Evolutionary conservation across 176 grass and related monocot species (phyloP).

Genomic region (Sorghum bicolor): DNA sequence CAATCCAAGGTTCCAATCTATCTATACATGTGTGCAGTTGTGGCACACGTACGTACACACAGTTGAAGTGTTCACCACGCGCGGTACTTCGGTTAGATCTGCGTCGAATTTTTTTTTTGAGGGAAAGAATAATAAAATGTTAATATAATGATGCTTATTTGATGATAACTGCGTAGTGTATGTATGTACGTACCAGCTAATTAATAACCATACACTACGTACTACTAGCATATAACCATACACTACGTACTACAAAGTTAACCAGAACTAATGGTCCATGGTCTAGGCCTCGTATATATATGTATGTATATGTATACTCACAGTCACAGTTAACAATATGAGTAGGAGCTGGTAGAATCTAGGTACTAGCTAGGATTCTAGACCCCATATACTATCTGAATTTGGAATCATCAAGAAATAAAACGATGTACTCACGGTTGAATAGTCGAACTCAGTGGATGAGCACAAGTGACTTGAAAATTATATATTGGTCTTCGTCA

Average conservation of each 20-base stretch:
- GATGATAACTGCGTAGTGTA: not conserved
- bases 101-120: too few relatives aligned
- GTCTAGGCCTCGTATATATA: slow-evolving; percentile 10
- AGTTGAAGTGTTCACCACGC: too few relatives aligned
- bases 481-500: not conserved
- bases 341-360: slow-evolving; percentile 1
- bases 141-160: not conserved
- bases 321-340: not conserved
- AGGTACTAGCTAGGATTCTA: not conserved
- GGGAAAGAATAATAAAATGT: too few relatives aligned
- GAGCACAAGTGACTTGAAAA: slow-evolving; percentile 3
- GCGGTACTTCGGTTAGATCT: not conserved
- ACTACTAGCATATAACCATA: not conserved
- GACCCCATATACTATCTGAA: not conserved
- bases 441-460: not conserved
- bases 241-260: slow-evolving; percentile 20
- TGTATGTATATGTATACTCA: not conserved
- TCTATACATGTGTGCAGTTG: too few relatives aligned
- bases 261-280: slow-evolving; percentile 19
- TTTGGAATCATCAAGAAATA: not conserved
- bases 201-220: not conserved
- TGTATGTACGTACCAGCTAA: not conserved
- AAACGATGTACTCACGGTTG: not conserved
- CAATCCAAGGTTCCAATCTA: too few relatives aligned
- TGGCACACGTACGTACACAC: too few relatives aligned